Base-by-base conservation (phyloP, 73 alveolate genomes). In the Strombidium stylifer region DNA sequence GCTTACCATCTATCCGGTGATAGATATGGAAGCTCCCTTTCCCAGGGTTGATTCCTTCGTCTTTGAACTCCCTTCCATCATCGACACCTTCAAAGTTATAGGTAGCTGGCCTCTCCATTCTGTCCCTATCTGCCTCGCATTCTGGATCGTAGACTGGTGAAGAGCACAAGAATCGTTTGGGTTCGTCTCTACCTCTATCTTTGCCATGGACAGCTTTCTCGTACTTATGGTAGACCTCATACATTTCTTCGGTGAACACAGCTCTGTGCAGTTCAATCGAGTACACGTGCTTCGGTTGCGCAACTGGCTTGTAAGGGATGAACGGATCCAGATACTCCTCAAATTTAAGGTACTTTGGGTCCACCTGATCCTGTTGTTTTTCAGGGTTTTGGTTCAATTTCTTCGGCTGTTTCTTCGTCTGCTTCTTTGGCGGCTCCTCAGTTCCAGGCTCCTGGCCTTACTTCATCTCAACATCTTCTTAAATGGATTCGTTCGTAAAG, bases 1-100 rank as follows among this genome's bases (percentile, higher is more conserved):
- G 85, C 51, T 82, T 73, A 10, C 95, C 97, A 80, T 93, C 97
- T 18, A 95, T 84, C 49, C 94, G 65, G 81, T 95, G 98, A 48
- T 86, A 83, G 85, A 92, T 86, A 72, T 93, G 96, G 81, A 72
- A 95, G 30, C 91, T 46, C 1, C 98, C 98, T 30, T 75, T 69
- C 25, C 88, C 90, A 34, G 84, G 85, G 45, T 73, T 24, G 34
- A 81, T 90, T 0, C 89, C 82, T 65, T 74, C 72, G 6, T 10
- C 36, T 8, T 41, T 55, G 27, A 54, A 52, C 14, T 1, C 54
- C 16, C 47, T 28, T 11, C 54, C 50, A 12, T 16, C 45, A 69
- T 69, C 73, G 30, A 54, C 6, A 4, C 59, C 59, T 2, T 27
- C 7, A 8, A 35, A 16, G 4, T 32, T n/a, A n/a, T n/a, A n/a